Percentiles rank a stretch among this genome's conserved stretches.
Evolutionary conservation across 1,139 yeast genomes (phyloP).

Genomic region (Meyerozyma guilliermondii): DNA sequence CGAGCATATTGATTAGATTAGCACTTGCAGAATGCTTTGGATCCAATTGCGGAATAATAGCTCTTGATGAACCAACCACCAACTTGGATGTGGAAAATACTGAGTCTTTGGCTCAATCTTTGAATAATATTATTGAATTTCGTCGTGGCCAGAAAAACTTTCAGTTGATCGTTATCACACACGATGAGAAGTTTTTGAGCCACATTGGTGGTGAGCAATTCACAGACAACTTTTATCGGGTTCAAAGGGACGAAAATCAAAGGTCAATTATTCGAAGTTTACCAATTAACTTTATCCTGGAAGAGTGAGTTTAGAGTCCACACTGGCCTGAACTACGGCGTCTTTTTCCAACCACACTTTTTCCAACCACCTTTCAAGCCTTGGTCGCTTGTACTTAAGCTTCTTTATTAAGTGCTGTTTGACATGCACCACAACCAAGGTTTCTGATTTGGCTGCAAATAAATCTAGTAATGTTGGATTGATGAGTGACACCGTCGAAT

Average conservation of each 20-base stretch:
- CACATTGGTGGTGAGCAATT: conserved; percentile 82
- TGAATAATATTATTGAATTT: conserved; percentile 68
- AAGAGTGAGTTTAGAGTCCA: conserved; percentile 11
- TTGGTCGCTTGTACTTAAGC: conserved; percentile 47
- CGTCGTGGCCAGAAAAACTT: conserved; percentile 80
- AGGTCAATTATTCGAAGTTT: conserved; percentile 61
- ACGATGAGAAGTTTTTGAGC: conserved; percentile 84
- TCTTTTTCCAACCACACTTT: conserved; percentile 69
- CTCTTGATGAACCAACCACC: conserved; percentile 97
- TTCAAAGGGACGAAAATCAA: conserved; percentile 76
- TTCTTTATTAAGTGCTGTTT: conserved; percentile 27
- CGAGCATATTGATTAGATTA: conserved; percentile 83
- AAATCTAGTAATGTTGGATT: conserved; percentile 9
- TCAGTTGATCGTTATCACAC: conserved; percentile 92
- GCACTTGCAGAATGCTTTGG: conserved; percentile 98
- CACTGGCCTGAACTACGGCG: conserved; percentile 9
- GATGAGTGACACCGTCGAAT: neutral
- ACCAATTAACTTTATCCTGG: conserved; percentile 38
- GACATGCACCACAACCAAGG: conserved; percentile 8
- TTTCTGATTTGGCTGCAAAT: neutral
- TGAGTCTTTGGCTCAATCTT: conserved; percentile 78
- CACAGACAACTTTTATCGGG: conserved; percentile 84
- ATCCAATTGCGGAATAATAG: conserved; percentile 88
- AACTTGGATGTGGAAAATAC: conserved; percentile 88
- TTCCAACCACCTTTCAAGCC: conserved; percentile 70